A percentile compares a stretch with the other conserved stretches of the same genome.
Conservation (phyloP, 768 basidiomycete species). For the Pulveroboletus sp. region DNA sequence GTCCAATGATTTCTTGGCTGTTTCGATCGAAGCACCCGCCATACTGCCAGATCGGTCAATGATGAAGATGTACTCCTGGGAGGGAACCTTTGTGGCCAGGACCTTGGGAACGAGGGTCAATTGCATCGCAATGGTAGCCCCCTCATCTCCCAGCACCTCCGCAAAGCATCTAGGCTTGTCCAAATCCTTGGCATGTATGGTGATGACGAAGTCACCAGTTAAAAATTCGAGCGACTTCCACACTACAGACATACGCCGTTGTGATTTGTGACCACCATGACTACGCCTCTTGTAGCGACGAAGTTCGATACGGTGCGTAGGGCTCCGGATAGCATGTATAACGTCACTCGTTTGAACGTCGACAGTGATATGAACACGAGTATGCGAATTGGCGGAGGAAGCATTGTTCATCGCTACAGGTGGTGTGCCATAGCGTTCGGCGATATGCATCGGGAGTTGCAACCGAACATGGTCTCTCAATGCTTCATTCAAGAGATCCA, state of each 20-base stretch:
- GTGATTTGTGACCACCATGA: conserved; percentile 33
- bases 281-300: conserved; percentile 34
- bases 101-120: conserved; percentile 55
- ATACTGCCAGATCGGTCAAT: conserved; percentile 62
- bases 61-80: conserved; percentile 60
- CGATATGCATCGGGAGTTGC: conserved; percentile 51
- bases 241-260: conserved; percentile 38
- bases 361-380: conserved; percentile 39
- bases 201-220: conserved; percentile 48
- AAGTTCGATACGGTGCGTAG: conserved; percentile 41
- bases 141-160: conserved; percentile 31
- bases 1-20: conserved; percentile 45
- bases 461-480: conserved; percentile 47
- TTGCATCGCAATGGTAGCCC: conserved; percentile 46
- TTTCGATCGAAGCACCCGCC: conserved; percentile 38
- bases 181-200: conserved; percentile 45
- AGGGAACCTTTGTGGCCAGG: conserved; percentile 36
- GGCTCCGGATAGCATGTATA: conserved; percentile 40
- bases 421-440: conserved; percentile 49
- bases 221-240: conserved; percentile 44
- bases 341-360: conserved; percentile 50
- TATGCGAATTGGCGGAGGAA: conserved; percentile 25
- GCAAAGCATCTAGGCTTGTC: conserved; percentile 58
- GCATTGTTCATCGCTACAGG: conserved; percentile 38
- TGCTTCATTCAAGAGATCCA: conserved; percentile 52